A percentile compares a stretch with the other conserved stretches of the same genome.
These are phyloP conservation scores for Panicum miliaceum DNA, from an alignment of 176 grass and related monocot species.

Conservation along the genomic window DNA sequence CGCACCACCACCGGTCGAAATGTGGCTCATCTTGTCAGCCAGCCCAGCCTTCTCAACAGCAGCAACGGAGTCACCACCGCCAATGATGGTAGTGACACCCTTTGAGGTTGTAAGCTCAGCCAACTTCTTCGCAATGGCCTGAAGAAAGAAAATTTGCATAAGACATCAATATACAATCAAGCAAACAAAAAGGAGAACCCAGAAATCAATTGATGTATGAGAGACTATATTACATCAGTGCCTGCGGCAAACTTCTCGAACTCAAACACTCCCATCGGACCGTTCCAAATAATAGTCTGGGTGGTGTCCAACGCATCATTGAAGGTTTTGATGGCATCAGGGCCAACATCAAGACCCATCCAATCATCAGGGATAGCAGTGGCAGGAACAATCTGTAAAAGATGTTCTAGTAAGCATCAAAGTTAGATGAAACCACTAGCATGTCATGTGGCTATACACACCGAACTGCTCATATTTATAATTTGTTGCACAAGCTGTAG, in stretches of 20 bases:
- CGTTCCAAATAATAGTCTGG: constrained; percentile 91
- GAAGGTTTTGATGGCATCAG: constrained; percentile 81
- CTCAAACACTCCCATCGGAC: constrained; percentile 97
- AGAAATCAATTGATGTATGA: not conserved
- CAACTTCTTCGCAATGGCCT: constrained; percentile 94
- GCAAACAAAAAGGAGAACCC: not conserved
- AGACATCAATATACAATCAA: not conserved
- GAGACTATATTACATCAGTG: constrained; percentile 65
- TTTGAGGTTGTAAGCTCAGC: constrained; percentile 72
- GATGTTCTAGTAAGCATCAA: not conserved
- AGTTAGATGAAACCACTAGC: not conserved
- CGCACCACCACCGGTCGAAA: constrained; percentile 86
- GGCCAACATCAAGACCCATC: constrained; percentile 97
- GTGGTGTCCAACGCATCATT: constrained; percentile 59
- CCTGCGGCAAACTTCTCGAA: constrained; percentile 92
- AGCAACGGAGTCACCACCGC: constrained; percentile 90
- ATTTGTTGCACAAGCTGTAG: not conserved
- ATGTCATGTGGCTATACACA: not conserved
- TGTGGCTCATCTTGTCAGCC: constrained; percentile 98
- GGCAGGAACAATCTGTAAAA: constrained; percentile 72
- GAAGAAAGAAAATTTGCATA: not conserved
- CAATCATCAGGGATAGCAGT: constrained; percentile 77
- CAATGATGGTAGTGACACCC: constrained; percentile 88
- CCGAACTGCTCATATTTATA: not conserved
- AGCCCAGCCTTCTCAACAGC: constrained; percentile 95